A percentile compares a stretch with the other conserved stretches of the same genome.
Conservation (phyloP, 73 alveolate genomes). For the Tetrahymena borealis region DNA sequence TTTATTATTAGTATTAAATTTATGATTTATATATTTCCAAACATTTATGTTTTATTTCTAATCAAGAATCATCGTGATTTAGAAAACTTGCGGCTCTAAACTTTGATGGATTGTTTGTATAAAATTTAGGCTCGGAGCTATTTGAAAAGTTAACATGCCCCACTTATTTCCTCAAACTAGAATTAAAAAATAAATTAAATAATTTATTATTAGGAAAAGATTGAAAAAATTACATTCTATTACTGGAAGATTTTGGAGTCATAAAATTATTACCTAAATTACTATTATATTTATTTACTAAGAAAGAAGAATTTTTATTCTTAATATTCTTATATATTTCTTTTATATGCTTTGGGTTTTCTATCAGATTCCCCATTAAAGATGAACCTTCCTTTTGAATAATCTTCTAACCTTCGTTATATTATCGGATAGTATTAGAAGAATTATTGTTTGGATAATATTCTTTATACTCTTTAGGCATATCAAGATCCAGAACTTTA, state of each 20-base stretch:
- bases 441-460: not conserved
- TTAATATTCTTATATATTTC: not conserved
- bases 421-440: not conserved
- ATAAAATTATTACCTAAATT: not conserved
- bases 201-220: not conserved
- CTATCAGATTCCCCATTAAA: not conserved
- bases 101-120: too few relatives aligned
- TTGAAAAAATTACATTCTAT: not conserved
- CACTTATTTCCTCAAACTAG: not conserved
- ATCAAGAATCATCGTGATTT: too few relatives aligned
- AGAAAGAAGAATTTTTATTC: not conserved
- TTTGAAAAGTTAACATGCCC: not conserved
- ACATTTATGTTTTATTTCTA: too few relatives aligned
- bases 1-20: too few relatives aligned
- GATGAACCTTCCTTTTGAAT: not conserved
- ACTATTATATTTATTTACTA: not conserved
- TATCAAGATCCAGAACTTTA: not conserved
- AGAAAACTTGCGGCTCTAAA: too few relatives aligned
- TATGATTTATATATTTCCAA: too few relatives aligned
- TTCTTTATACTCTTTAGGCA: not conserved
- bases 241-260: not conserved
- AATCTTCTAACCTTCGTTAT: not conserved
- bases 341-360: not conserved
- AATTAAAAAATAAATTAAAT: not conserved
- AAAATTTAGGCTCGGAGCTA: not conserved